Percentiles rank a stretch among this genome's conserved stretches.
phyloP scores from a whole-genome alignment of 2,329 filamentous ascomycete species.

The Colletotrichum abscissum region DNA sequence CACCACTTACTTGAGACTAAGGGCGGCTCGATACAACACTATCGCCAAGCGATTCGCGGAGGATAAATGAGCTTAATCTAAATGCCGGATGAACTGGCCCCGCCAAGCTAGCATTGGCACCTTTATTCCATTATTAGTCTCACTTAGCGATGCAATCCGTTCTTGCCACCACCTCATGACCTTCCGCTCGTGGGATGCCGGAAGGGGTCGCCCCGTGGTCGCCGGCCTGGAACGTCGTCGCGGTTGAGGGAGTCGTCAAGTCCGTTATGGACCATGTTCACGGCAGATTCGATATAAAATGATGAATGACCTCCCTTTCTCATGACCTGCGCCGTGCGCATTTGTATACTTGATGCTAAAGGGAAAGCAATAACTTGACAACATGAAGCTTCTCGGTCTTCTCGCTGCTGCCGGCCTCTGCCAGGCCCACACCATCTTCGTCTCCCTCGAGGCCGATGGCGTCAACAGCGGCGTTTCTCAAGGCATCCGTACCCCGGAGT shows the following conservation, averaged over 20 bases:
- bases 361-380: not conserved
- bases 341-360: too few relatives aligned
- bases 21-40: not conserved
- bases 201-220: not conserved
- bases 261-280: not conserved
- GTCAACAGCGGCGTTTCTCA: conserved; percentile 57
- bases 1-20: not conserved
- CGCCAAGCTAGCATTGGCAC: not conserved
- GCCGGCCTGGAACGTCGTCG: not conserved
- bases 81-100: conserved; percentile 12
- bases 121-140: not conserved
- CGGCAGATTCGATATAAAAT: not conserved
- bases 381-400: conserved; percentile 40
- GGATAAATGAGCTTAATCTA: conserved; percentile 11
- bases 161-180: not conserved
- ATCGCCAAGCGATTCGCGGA: conserved; percentile 21
- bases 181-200: not conserved
- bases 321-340: not conserved
- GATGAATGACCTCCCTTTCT: not conserved
- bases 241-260: not conserved
- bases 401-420: conserved; percentile 41
- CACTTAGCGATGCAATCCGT: not conserved
- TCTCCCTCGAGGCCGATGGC: conserved; percentile 57
- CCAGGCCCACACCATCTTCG: conserved; percentile 57
- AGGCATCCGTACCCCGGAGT: conserved; percentile 62